These are phyloP conservation scores for Rosa persica DNA, from an alignment of 306 rosid genomes.

Conservation along the genomic window DNA sequence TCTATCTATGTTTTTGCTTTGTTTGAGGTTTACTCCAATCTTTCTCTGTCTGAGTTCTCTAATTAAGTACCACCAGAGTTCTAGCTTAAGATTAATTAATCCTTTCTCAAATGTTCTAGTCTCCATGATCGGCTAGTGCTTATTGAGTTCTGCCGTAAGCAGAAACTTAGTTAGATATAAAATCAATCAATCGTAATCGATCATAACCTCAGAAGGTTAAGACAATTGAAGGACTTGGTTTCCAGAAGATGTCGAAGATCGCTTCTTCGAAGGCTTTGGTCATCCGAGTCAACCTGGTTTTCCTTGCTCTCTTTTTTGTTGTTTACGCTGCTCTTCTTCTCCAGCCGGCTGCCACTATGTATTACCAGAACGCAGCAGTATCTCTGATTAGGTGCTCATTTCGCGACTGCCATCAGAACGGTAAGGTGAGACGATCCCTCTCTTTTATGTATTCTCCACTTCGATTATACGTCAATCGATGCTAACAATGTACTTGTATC, in stretches of 20 bases:
- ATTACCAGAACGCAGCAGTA: constrained; percentile 60
- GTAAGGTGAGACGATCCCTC: constrained; percentile 79
- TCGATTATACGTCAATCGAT: not conserved
- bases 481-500: not conserved
- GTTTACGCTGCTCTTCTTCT: constrained; percentile 69
- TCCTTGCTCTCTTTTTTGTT: constrained; percentile 57
- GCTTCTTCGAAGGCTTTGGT: constrained; percentile 68
- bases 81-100: constrained; percentile 29
- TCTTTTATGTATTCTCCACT: not conserved
- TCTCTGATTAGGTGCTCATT: constrained; percentile 75
- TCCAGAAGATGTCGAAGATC: constrained; percentile 59
- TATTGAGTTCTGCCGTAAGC: constrained; percentile 14
- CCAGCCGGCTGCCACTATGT: constrained; percentile 65
- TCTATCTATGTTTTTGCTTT: constrained; percentile 35
- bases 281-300: constrained; percentile 63
- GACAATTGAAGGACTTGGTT: constrained; percentile 44
- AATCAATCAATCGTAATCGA: not conserved
- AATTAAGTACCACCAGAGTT: constrained; percentile 39
- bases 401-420: constrained; percentile 82
- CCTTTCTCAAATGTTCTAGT: constrained; percentile 30
- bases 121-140: constrained; percentile 28
- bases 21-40: constrained; percentile 44
- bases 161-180: constrained; percentile 20
- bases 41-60: constrained; percentile 34
- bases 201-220: not conserved